Conservation (phyloP, 2,329 filamentous ascomycete genomes). For the Zopfia rhizophila region DNA sequence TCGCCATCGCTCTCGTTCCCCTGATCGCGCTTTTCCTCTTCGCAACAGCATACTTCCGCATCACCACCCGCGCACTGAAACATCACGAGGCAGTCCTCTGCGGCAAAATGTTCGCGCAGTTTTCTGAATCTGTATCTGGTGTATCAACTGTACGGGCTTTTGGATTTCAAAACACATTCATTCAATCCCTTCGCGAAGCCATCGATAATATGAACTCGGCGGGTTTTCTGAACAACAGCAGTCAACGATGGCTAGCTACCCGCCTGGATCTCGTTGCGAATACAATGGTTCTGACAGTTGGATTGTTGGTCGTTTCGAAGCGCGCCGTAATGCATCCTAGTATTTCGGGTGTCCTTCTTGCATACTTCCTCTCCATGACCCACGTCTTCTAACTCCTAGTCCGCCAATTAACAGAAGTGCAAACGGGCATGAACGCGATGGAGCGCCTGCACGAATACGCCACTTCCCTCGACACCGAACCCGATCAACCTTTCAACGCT, state of each 20-base stretch:
- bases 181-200: conserved; percentile 1
- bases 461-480: background rate
- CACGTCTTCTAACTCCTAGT: conserved; percentile 4
- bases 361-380: background rate
- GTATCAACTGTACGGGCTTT: conserved; percentile 9
- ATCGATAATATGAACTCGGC: conserved; percentile 6
- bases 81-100: conserved; percentile 5
- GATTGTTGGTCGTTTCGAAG: conserved; percentile 2
- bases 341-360: background rate
- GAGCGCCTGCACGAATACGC: conserved; percentile 11
- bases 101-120: background rate
- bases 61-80: conserved; percentile 9
- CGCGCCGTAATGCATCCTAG: background rate
- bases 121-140: conserved; percentile 3
- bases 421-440: conserved; percentile 10
- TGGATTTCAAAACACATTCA: conserved; percentile 1
- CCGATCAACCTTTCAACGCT: background rate
- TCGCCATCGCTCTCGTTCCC: conserved; percentile 5
- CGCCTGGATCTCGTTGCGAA: background rate
- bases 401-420: conserved; percentile 2
- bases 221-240: background rate
- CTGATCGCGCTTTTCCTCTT: conserved; percentile 3
- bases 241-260: background rate
- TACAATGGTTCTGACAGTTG: background rate
- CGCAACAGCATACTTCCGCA: conserved; percentile 5